A percentile compares a stretch with the other conserved stretches of the same genome.
These are phyloP conservation scores for Pseudevernia furfuracea DNA, from an alignment of 495 filamentous ascomycete species.

Conservation along the genomic window DNA sequence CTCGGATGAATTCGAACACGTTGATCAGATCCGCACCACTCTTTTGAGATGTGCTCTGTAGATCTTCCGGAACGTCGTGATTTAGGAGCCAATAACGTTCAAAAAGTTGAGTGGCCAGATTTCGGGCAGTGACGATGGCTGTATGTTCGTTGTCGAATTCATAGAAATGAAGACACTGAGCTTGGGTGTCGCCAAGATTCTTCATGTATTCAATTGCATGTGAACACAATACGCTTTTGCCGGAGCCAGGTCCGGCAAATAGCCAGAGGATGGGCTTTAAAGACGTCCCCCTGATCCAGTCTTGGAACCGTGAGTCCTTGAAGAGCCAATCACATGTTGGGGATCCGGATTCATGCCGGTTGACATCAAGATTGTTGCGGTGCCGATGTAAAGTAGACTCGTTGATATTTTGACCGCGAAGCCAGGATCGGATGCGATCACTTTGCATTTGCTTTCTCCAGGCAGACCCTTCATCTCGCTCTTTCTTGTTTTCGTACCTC, in stretches of 20 bases:
- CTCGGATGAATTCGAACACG: background rate
- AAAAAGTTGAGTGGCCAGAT: slow-evolving; percentile 17
- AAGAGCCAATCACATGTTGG: slow-evolving; percentile 3
- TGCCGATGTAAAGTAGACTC: slow-evolving; percentile 2
- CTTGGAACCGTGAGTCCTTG: slow-evolving; percentile 4
- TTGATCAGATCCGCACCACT: background rate
- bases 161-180: slow-evolving; percentile 17
- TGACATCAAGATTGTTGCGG: slow-evolving; percentile 3
- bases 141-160: slow-evolving; percentile 18
- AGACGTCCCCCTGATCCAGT: slow-evolving; percentile 11
- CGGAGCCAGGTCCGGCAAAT: slow-evolving; percentile 14
- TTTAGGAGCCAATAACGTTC: slow-evolving; percentile 9
- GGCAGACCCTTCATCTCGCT: slow-evolving; percentile 5
- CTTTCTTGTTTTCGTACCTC: slow-evolving; percentile 7
- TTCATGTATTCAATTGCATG: slow-evolving; percentile 12
- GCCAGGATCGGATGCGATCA: slow-evolving; percentile 12
- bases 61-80: slow-evolving; percentile 17
- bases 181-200: background rate
- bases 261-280: slow-evolving; percentile 14
- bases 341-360: background rate
- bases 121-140: slow-evolving; percentile 11
- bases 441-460: slow-evolving; percentile 12
- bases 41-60: slow-evolving; percentile 7
- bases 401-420: slow-evolving; percentile 8
- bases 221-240: slow-evolving; percentile 19